Base-by-base conservation (phyloP, 371 early-diverging fungal species). In the Chytridium lagenaria region DNA sequence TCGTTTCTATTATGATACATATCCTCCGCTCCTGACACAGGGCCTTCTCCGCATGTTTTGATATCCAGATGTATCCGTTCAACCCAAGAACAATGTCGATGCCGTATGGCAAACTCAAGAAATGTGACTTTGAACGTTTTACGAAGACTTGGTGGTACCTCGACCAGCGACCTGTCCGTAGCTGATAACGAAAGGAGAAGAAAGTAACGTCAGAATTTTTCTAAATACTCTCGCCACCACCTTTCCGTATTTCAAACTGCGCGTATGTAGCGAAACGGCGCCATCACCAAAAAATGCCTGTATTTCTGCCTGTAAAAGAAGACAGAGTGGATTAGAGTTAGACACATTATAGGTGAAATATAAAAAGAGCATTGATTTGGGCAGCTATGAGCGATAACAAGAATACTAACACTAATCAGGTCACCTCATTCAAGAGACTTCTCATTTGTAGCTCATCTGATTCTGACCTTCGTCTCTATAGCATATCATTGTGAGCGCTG, bases 391-490 rank as follows among this genome's bases (percentile, higher is more conserved):
- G n/a, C n/a, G n/a, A 28, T 5, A 71, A 50, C 23, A 7, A 22
- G 30, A 15, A 23, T 30, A 59, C 79, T 74, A 85, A 92, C 94
- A 81, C 96, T 95, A 16, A 99, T 80, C 67, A 99, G 77, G 85
- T 99, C 99, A 3, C 98, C 98, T 98, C 97, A 49, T 92, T 84
- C 83, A 98, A 97, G 78, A 95, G 98, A 33, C 88, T 88, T 65
- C 97, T 89, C 99, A 99, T n/a, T 78, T 95, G 94, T 69, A 99
- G 89, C 80, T 99, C 99, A 84, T 99, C 99, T 0, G 93, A 90
- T 80, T 99, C 99, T 50, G 92, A 92, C 87, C 98, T 98, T 80
- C 99, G 90, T 74, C 99, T 86, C 90, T 93, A 80, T 0, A n/a
- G n/a, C n/a, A n/a, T n/a, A n/a, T n/a, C n/a, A n/a, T n/a, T n/a